Evolutionary conservation across 1,284 basidiomycete species (phyloP).

Genomic region (Papiliotrema fonsecae): DNA sequence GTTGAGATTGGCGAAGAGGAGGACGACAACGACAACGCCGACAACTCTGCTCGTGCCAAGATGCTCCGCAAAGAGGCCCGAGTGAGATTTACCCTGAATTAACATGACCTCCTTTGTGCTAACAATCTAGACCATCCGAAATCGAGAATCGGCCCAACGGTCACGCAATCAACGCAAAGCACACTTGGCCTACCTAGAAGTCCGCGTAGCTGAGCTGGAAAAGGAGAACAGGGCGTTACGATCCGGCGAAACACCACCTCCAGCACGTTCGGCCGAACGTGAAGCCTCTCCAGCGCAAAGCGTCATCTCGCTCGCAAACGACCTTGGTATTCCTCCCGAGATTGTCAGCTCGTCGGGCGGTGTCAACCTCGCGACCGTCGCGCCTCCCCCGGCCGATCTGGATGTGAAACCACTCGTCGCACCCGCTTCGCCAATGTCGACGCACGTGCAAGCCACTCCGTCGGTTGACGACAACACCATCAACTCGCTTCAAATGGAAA

Average conservation of each 20-base stretch:
- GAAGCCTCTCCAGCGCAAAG: slow-evolving; percentile 32
- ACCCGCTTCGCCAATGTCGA: slow-evolving; percentile 1
- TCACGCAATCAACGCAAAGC: slow-evolving; percentile 46
- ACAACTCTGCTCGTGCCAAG: slow-evolving; percentile 32
- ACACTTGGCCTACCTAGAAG: slow-evolving; percentile 43
- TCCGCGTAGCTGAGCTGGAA: slow-evolving; percentile 43
- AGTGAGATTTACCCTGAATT: slow-evolving; percentile 20
- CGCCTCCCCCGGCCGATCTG: slow-evolving; percentile 32
- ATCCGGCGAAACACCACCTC: slow-evolving; percentile 4
- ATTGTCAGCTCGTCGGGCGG: slow-evolving; percentile 29
- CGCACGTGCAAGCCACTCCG: not conserved
- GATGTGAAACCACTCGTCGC: slow-evolving; percentile 24
- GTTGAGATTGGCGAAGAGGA: slow-evolving; percentile 16
- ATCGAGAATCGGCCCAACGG: slow-evolving; percentile 43
- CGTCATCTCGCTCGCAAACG: slow-evolving; percentile 31
- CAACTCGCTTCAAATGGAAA: slow-evolving; percentile 24
- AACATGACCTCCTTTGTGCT: not conserved
- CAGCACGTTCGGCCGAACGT: slow-evolving; percentile 13
- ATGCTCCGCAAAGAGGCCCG: slow-evolving; percentile 37
- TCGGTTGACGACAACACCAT: slow-evolving; percentile 4
- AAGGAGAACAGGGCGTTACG: slow-evolving; percentile 38
- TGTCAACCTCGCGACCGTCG: slow-evolving; percentile 38
- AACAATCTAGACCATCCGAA: slow-evolving; percentile 32
- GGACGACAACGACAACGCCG: slow-evolving; percentile 13
- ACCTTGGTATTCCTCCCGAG: slow-evolving; percentile 34